These are phyloP conservation scores for Acacia crassicarpa DNA, from an alignment of 306 rosid species.

Conservation along the genomic window DNA sequence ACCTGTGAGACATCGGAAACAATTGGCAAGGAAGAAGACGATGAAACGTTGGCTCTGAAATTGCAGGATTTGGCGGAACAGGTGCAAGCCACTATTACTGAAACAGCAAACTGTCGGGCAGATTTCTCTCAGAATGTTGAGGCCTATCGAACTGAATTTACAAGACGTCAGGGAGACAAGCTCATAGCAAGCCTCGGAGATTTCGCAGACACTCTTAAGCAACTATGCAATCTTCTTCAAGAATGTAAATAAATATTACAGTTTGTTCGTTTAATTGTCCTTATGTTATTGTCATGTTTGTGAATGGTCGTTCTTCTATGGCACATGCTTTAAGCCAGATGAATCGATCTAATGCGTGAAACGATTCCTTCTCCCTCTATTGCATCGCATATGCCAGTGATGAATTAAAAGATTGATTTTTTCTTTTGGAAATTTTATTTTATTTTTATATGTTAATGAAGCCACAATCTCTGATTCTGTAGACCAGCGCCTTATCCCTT, in stretches of 20 bases:
- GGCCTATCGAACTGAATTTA: slow-evolving; percentile 36
- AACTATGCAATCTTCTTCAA: slow-evolving; percentile 37
- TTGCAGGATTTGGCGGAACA: slow-evolving; percentile 46
- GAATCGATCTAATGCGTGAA: background rate
- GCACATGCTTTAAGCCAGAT: background rate
- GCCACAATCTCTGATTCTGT: slow-evolving; percentile 62
- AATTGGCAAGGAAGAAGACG: slow-evolving; percentile 28
- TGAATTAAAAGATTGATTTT: background rate
- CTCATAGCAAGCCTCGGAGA: slow-evolving; percentile 45
- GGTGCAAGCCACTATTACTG: slow-evolving; percentile 33
- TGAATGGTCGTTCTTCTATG: slow-evolving; percentile 20
- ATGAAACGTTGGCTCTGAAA: slow-evolving; percentile 39
- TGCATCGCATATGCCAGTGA: background rate
- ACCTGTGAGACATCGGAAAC: slow-evolving; percentile 8
- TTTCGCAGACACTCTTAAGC: slow-evolving; percentile 40
- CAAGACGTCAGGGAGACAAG: slow-evolving; percentile 48
- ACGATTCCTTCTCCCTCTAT: background rate
- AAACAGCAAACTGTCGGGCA: slow-evolving; percentile 35
- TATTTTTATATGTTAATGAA: no score
- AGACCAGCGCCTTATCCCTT: slow-evolving; percentile 79
- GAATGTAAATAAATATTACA: slow-evolving; percentile 34
- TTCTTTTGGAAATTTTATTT: no score
- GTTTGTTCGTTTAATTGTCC: background rate
- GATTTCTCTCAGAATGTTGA: slow-evolving; percentile 30
- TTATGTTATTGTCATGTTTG: slow-evolving; percentile 19